Evolutionary conservation across 768 basidiomycete species (phyloP), one percentile per base, ranked within the genome.

Genomic region (Podaxis pistillaris): DNA sequence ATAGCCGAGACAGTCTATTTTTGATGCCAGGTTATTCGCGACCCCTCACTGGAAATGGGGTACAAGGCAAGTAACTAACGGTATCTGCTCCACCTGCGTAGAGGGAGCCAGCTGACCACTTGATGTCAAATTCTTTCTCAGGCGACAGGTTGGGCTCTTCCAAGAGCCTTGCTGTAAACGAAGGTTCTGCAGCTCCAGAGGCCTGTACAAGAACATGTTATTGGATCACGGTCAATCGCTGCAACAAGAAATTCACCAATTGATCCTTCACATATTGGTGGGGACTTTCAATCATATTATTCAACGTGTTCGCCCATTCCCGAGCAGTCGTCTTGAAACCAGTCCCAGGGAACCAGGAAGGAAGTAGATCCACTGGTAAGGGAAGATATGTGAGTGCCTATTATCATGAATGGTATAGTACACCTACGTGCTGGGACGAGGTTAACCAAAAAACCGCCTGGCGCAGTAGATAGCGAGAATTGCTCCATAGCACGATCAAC

Each of bases 291-390:
- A 78, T 78, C 81, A 84, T 79, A 24, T 73, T 72, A n/a, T 73
- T 63, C 8, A 82, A 70, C 2, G 77, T 78, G 24, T 65, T 66
- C 6, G 75, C 75, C 80, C 83, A 85, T 60, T 74, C 71, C 46
- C 69, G 75, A 0, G 84, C 85, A 24, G 72, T 79, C 51, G 67
- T 64, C 68, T 86, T 79, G 75, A 86, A 86, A 0, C 73, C 73
- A 9, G 82, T 81, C 4, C 86, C 86, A 3, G 86, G 86, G 64
- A 86, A 78, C 86, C 86, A 86, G n/a, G 75, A 71, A 17, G 83
- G 83, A 46, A 83, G 56, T 58, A 81, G 69, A 40, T 74, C 73
- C 58, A 85, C 83, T 86, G 51, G n/a, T 12, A 6, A 4, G 33
- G 54, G n/a, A 37, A 11, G 36, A 56, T 40, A 26, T 15, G 2